Base-by-base conservation (phyloP, 495 filamentous ascomycete genomes). In the Aspergillus funiculosus region DNA sequence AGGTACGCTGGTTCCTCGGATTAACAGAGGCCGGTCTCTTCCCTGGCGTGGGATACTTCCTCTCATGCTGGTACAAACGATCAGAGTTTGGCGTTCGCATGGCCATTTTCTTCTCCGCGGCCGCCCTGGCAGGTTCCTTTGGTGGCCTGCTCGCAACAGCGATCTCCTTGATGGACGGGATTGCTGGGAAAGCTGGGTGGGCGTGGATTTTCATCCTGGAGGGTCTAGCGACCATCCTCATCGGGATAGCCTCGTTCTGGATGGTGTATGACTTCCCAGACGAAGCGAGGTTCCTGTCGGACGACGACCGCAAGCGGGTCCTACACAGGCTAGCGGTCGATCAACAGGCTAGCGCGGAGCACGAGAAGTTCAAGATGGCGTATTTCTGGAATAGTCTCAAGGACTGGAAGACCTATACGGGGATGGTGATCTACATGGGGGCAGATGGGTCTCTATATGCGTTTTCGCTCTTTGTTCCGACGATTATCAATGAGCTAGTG, bases 211-310 rank as follows among this genome's bases (percentile, higher is more conserved):
- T 82, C 53, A 78, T 85, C 26, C 67, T 83, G 7, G 81, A 82
- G 38, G 75, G 80, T 11, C 68, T 73, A 17, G 72, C 75, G 6
- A 60, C 60, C 0, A 54, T 92, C 6, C 4, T 95, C 7, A 74
- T 91, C 22, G 90, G 85, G 5, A 27, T 89, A 4, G 64, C 71
- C 1, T 88, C 82, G 8, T 90, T 87, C 64, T 92, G 85, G 83
- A 76, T 88, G 66, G 88, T 97, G 2, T 78, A 86, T 52, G 88
- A 97, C 57, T 96, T 94, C 58, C 91, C 91, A 0, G 86, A 89
- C 53, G 72, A 83, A 31, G 90, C 90, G 5, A 75, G 48, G 7
- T 97, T 95, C 57, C 72, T 97, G 14, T 81, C 78, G 2, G 73
- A 78, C 0, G 68, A 69, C 1, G 91, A 97, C 53, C 79, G 86